Evolutionary conservation across 768 basidiomycete genomes (phyloP).

Genomic region (Tylopilus subfusipes): DNA sequence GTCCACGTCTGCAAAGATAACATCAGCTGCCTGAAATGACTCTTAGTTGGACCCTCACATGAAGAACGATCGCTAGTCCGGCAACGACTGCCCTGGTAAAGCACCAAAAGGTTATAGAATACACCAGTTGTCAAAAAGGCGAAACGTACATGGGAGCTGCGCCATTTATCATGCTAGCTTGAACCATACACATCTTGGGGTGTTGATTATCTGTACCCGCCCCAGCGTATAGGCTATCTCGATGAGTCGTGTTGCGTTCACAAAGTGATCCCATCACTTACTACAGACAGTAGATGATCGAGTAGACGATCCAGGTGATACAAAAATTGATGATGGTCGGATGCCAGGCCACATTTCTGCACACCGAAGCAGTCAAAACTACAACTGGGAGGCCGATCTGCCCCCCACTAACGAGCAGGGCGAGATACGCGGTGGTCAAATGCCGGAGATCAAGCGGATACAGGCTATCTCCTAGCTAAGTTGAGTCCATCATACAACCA

Average conservation of each 20-base stretch:
- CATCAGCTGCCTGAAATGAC: slow-evolving; percentile 1
- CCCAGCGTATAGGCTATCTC: slow-evolving; percentile 34
- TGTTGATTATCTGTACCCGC: slow-evolving; percentile 22
- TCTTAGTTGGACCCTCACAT: slow-evolving; percentile 26
- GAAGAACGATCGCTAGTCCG: slow-evolving; percentile 40
- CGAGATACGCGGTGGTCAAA: slow-evolving; percentile 40
- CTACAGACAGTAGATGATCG: slow-evolving; percentile 49
- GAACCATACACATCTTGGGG: slow-evolving; percentile 41
- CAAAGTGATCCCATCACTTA: slow-evolving; percentile 31
- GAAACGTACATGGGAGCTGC: slow-evolving; percentile 49
- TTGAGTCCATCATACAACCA: background rate
- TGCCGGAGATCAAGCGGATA: slow-evolving; percentile 24
- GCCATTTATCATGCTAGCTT: slow-evolving; percentile 52
- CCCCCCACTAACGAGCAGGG: slow-evolving; percentile 49
- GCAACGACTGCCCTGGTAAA: slow-evolving; percentile 39
- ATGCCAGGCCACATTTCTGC: slow-evolving; percentile 42
- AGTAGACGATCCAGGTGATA: slow-evolving; percentile 53
- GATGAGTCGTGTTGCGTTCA: slow-evolving; percentile 7
- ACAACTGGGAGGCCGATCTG: slow-evolving; percentile 50
- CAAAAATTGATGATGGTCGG: slow-evolving; percentile 58
- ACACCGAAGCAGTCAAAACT: slow-evolving; percentile 42
- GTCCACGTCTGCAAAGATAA: slow-evolving; percentile 34
- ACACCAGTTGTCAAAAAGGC: background rate
- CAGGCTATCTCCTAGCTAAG: slow-evolving; percentile 1
- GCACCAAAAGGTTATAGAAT: slow-evolving; percentile 1